phyloP scores from a whole-genome alignment of 2,329 filamentous ascomycete genomes.

The Berkeleyomyces basicola region DNA sequence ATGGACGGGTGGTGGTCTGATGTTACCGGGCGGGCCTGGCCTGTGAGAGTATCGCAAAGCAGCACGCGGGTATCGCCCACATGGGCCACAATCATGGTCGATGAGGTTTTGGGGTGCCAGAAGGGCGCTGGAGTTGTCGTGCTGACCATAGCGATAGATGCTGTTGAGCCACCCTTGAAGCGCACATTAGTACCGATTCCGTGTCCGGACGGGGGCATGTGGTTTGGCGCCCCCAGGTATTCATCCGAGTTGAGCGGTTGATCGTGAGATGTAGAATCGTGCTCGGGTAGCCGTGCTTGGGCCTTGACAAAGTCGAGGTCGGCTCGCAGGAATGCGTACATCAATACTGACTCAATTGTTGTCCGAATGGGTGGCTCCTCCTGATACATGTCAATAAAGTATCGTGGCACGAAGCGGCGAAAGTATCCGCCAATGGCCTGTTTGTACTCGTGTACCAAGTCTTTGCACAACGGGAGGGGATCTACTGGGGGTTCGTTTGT shows the following conservation, averaged over 20 bases:
- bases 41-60: conserved; percentile 73
- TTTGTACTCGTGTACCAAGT: conserved; percentile 62
- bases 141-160: conserved; percentile 75
- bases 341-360: conserved; percentile 37
- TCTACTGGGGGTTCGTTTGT: conserved; percentile 23
- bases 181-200: conserved; percentile 57
- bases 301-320: conserved; percentile 89
- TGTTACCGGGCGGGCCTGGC: conserved; percentile 63
- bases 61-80: conserved; percentile 87
- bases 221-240: conserved; percentile 48
- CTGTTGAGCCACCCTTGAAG: conserved; percentile 89
- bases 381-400: conserved; percentile 37
- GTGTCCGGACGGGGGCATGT: conserved; percentile 36
- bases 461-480: conserved; percentile 51
- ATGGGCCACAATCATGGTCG: conserved; percentile 72
- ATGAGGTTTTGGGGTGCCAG: conserved; percentile 80
- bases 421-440: conserved; percentile 87
- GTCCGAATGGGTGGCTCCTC: conserved; percentile 8
- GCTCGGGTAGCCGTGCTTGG: conserved; percentile 66
- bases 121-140: conserved; percentile 84
- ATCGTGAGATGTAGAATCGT: conserved; percentile 55
- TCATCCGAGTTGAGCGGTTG: conserved; percentile 71
- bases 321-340: conserved; percentile 83
- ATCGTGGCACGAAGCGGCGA: conserved; percentile 66
- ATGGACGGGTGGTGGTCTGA: conserved; percentile 86